Conservation (phyloP, 345 rosid species). For the Gossypium raimondii region DNA sequence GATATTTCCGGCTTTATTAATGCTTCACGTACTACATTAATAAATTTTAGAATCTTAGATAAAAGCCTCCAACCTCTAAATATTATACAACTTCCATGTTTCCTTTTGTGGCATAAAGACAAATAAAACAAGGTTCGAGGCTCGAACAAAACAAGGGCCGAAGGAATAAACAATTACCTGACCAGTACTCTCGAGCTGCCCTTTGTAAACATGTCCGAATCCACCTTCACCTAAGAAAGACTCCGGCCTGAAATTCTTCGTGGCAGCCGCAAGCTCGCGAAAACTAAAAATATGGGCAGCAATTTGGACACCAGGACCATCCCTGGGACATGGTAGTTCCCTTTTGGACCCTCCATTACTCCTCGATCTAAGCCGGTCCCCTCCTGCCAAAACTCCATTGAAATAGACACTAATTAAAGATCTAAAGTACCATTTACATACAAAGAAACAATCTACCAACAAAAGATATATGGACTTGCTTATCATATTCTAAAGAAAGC, state of each 20-base stretch:
- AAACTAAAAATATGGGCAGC: conserved; percentile 89
- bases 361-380: conserved; percentile 69
- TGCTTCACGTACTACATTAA: neutral
- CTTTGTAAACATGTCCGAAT: conserved; percentile 92
- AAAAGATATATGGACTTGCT: neutral
- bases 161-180: conserved; percentile 46
- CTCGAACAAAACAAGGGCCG: no score
- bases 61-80: neutral
- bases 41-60: neutral
- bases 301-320: conserved; percentile 53
- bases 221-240: conserved; percentile 97
- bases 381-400: conserved; percentile 49
- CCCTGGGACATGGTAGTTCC: conserved; percentile 56
- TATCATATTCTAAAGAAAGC: conserved; percentile 2
- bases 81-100: neutral
- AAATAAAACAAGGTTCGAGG: no score
- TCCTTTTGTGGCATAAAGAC: neutral
- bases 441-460: neutral
- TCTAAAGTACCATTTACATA: neutral
- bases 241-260: conserved; percentile 86
- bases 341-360: conserved; percentile 56
- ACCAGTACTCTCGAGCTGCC: conserved; percentile 80
- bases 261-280: conserved; percentile 87
- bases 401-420: conserved; percentile 16
- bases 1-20: neutral